These are phyloP conservation scores for Jaminaea rosea DNA, from an alignment of 1,284 basidiomycete species.

Conservation along the genomic window DNA sequence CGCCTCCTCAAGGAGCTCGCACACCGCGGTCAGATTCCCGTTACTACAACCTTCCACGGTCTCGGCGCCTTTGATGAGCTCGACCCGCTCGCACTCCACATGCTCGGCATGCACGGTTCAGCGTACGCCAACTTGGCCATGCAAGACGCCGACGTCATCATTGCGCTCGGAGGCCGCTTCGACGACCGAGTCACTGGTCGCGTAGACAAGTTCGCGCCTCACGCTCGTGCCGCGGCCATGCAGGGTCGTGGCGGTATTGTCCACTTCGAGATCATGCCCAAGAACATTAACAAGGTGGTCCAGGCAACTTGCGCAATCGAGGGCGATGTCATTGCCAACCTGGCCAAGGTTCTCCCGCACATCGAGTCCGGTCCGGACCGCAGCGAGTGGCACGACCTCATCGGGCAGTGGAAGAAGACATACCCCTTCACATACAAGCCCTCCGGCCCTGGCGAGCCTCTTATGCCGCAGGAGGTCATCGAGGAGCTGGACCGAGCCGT, in stretches of 20 bases:
- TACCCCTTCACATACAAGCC: constrained; percentile 85
- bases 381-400: constrained; percentile 60
- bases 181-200: constrained; percentile 97
- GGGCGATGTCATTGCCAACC: constrained; percentile 79
- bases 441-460: constrained; percentile 57
- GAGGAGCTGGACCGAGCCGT: constrained; percentile 68
- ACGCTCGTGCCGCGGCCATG: constrained; percentile 73
- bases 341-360: constrained; percentile 71
- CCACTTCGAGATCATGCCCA: constrained; percentile 96
- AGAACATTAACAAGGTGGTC: constrained; percentile 99
- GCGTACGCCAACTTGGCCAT: constrained; percentile 97
- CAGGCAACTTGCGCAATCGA: constrained; percentile 87
- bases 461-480: constrained; percentile 96
- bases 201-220: constrained; percentile 80
- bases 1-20: constrained; percentile 71
- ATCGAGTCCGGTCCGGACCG: constrained; percentile 48
- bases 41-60: constrained; percentile 91
- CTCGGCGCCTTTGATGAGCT: constrained; percentile 91
- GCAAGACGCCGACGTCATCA: constrained; percentile 93
- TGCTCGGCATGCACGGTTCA: constrained; percentile 98
- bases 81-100: constrained; percentile 72
- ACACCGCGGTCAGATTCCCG: constrained; percentile 82
- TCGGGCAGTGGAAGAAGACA: constrained; percentile 71
- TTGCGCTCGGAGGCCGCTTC: constrained; percentile 89
- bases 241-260: constrained; percentile 89